A percentile compares a stretch with the other conserved stretches of the same genome.
phyloP scores from a whole-genome alignment of 352 stramenopile species.

The Phytophthora nicotianae region DNA sequence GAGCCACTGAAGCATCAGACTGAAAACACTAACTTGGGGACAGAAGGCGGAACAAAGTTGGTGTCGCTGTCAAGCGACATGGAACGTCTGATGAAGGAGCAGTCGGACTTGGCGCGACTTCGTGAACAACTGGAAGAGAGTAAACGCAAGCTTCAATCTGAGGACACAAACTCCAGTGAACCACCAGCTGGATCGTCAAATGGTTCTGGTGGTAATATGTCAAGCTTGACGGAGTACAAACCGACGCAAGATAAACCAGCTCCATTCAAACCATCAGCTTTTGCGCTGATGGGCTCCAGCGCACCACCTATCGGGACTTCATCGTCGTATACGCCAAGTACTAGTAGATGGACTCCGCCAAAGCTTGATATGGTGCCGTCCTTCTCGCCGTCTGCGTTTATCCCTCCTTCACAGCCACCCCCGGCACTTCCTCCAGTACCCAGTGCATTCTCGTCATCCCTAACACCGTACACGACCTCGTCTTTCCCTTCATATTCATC shows the following conservation, averaged over 20 bases:
- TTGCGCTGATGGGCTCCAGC: constrained; percentile 23
- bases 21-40: constrained; percentile 2
- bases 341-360: constrained; percentile 30
- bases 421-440: constrained; percentile 16
- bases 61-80: constrained; percentile 48
- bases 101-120: constrained; percentile 65
- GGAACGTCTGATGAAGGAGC: constrained; percentile 70
- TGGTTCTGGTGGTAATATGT: constrained; percentile 1
- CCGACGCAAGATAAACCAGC: constrained; percentile 20
- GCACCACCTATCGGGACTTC: constrained; percentile 1
- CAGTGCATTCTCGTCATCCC: constrained; percentile 31
- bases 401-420: constrained; percentile 20
- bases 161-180: constrained; percentile 20
- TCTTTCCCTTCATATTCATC: constrained; percentile 25
- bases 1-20: constrained; percentile 38
- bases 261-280: constrained; percentile 32
- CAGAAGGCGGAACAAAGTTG: constrained; percentile 7
- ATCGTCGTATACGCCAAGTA: constrained; percentile 18
- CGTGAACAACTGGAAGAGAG: constrained; percentile 71
- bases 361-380: constrained; percentile 41
- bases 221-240: constrained; percentile 31
- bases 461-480: constrained; percentile 34
- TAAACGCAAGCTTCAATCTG: constrained; percentile 60
- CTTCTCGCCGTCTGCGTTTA: constrained; percentile 32
- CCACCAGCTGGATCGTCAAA: constrained; percentile 15